These are phyloP conservation scores for Calonectria leucothoes DNA, from an alignment of 2,329 filamentous ascomycete species.

Conservation along the genomic window DNA sequence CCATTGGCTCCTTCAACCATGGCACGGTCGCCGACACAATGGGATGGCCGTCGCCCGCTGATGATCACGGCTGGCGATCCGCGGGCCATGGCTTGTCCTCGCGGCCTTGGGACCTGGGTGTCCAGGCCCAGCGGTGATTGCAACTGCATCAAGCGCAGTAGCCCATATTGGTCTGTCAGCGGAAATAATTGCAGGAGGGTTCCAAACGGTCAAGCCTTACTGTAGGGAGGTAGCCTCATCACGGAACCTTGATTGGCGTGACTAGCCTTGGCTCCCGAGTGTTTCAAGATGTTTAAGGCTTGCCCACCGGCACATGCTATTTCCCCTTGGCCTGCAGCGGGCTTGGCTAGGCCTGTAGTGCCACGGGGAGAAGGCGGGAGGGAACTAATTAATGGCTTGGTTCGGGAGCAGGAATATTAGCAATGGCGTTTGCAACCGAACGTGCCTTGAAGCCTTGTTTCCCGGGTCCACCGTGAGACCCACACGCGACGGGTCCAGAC, in stretches of 20 bases:
- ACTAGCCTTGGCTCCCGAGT: conserved; percentile 33
- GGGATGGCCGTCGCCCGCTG: conserved; percentile 24
- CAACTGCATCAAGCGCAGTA: not conserved
- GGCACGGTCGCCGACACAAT: conserved; percentile 20
- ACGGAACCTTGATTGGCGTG: conserved; percentile 30
- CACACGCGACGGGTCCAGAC: conserved; percentile 1
- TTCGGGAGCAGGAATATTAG: not conserved
- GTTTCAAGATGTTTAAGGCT: conserved; percentile 18
- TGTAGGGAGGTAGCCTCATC: conserved; percentile 27
- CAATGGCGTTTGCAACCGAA: conserved; percentile 4
- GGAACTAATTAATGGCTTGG: not conserved
- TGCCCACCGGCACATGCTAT: conserved; percentile 5
- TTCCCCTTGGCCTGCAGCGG: not conserved
- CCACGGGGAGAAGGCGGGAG: conserved; percentile 15
- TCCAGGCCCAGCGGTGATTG: not conserved
- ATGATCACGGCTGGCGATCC: not conserved
- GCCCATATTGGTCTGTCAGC: not conserved
- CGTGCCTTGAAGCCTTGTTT: conserved; percentile 1
- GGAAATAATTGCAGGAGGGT: conserved; percentile 22
- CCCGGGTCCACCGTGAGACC: not conserved
- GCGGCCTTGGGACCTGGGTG: not conserved
- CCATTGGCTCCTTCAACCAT: conserved; percentile 33
- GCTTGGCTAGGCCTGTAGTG: conserved; percentile 3
- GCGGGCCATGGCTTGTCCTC: conserved; percentile 2
- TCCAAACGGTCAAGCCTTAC: conserved; percentile 23